Evolutionary conservation across 2,329 filamentous ascomycete species (phyloP).

Genomic region (Hypocreales sp.): DNA sequence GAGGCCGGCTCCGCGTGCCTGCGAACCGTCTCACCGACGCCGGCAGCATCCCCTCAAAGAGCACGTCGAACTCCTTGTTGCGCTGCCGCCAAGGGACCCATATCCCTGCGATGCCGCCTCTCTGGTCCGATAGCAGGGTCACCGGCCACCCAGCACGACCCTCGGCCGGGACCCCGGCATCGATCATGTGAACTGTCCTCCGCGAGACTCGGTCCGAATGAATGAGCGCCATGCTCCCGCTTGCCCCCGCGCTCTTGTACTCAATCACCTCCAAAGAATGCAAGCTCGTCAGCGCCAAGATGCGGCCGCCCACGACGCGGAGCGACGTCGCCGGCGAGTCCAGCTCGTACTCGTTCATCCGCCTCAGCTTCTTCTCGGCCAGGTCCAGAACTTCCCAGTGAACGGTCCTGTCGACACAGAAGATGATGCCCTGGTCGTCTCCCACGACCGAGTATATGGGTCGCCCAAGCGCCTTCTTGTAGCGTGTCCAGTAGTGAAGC

Average conservation of each 20-base stretch:
- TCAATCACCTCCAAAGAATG: conserved; percentile 43
- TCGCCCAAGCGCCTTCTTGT: conserved; percentile 25
- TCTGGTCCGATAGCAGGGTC: conserved; percentile 31
- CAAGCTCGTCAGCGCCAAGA: conserved; percentile 33
- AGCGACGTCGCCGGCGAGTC: conserved; percentile 37
- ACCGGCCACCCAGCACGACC: conserved; percentile 19
- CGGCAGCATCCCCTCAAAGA: conserved; percentile 42
- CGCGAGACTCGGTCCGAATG: conserved; percentile 31
- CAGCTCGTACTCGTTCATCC: conserved; percentile 29
- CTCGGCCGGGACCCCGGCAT: conserved; percentile 20
- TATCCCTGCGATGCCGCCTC: conserved; percentile 29
- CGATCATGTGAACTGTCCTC: conserved; percentile 28
- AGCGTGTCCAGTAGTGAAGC: conserved; percentile 37
- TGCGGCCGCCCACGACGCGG: conserved; percentile 27
- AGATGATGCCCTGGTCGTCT: conserved; percentile 39
- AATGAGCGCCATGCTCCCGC: conserved; percentile 19
- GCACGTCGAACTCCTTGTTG: conserved; percentile 23
- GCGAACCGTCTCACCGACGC: conserved; percentile 41
- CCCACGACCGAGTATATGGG: conserved; percentile 42
- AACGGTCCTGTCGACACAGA: conserved; percentile 36
- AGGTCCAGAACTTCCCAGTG: conserved; percentile 40
- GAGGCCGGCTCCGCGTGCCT: conserved; percentile 33
- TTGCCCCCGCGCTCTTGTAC: conserved; percentile 22
- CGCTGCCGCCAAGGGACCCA: conserved; percentile 30
- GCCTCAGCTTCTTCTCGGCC: conserved; percentile 32